Percentiles rank a stretch among this genome's conserved stretches.
phyloP scores from a whole-genome alignment of 768 basidiomycete species.

The Auricularia cornea region DNA sequence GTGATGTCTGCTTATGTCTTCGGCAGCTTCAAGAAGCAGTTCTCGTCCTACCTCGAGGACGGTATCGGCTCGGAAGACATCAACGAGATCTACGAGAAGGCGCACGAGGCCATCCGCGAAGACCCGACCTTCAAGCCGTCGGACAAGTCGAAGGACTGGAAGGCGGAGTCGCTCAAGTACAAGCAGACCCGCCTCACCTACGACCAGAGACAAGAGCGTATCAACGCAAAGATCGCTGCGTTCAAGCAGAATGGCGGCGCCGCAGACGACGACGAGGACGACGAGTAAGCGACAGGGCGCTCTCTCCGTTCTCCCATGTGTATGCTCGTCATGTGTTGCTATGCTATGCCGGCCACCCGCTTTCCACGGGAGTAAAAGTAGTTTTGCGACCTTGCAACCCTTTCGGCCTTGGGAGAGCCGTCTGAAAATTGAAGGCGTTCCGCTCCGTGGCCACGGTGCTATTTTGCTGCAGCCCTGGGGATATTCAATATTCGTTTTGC shows the following conservation, averaged over 20 bases:
- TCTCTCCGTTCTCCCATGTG: background rate
- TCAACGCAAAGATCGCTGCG: conserved; percentile 82
- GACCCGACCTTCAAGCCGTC: conserved; percentile 85
- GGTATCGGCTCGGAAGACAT: conserved; percentile 94
- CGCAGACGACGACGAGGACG: conserved; percentile 31
- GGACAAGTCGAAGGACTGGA: conserved; percentile 89
- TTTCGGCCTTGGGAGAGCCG: too few species aligned
- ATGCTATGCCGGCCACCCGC: background rate
- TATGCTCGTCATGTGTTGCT: conserved; percentile 3
- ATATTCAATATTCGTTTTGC: too few species aligned
- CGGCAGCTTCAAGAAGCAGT: conserved; percentile 86
- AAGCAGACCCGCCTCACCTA: conserved; percentile 58
- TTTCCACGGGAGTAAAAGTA: background rate
- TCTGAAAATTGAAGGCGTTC: too few species aligned
- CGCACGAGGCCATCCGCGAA: conserved; percentile 92
- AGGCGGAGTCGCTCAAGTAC: conserved; percentile 70
- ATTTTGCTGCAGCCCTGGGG: background rate
- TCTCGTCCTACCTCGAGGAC: conserved; percentile 90
- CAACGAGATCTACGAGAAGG: conserved; percentile 89
- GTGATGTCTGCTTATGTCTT: conserved; percentile 28
- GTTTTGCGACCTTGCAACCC: background rate
- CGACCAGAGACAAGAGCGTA: conserved; percentile 69
- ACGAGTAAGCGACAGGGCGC: conserved; percentile 31
- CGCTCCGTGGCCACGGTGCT: too few species aligned
- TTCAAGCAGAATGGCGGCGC: conserved; percentile 64